Evolutionary conservation across 257 asterid species (phyloP).

Genomic region (Rauvolfia tetraphylla): DNA sequence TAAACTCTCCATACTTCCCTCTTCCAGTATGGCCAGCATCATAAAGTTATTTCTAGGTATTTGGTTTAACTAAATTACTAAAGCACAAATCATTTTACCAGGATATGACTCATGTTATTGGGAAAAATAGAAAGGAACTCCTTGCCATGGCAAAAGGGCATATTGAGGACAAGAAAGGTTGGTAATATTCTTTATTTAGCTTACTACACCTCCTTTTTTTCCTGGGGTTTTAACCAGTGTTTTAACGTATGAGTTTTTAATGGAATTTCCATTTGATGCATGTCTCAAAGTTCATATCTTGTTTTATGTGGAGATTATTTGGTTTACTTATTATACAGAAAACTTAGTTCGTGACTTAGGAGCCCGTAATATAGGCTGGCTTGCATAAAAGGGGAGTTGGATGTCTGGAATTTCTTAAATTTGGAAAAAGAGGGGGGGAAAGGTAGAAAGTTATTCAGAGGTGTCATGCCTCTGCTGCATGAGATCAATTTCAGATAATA

Average conservation of each 20-base stretch:
- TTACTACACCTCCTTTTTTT: background rate
- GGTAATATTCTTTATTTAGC: slow-evolving; percentile 11
- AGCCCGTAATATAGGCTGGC: background rate
- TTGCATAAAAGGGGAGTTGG: background rate
- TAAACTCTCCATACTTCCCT: slow-evolving; percentile 83
- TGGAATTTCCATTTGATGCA: background rate
- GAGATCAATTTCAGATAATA: background rate
- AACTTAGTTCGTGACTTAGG: background rate
- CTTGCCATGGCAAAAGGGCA: slow-evolving; percentile 78
- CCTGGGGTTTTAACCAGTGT: background rate
- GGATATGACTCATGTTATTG: slow-evolving; percentile 82
- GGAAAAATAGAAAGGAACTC: slow-evolving; percentile 74
- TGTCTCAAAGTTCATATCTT: background rate
- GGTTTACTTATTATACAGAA: background rate
- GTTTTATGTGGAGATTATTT: background rate
- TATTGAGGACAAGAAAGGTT: slow-evolving; percentile 67
- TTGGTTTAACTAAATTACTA: slow-evolving; percentile 17
- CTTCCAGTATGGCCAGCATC: slow-evolving; percentile 55
- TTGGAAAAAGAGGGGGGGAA: background rate
- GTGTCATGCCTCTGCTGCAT: background rate
- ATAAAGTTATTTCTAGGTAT: slow-evolving; percentile 15
- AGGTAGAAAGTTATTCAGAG: background rate
- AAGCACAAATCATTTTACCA: slow-evolving; percentile 22
- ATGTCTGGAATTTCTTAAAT: background rate
- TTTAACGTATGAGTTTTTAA: background rate